phyloP scores from a whole-genome alignment of 2,329 filamentous ascomycete species.

The Graphilbum fragrans region DNA sequence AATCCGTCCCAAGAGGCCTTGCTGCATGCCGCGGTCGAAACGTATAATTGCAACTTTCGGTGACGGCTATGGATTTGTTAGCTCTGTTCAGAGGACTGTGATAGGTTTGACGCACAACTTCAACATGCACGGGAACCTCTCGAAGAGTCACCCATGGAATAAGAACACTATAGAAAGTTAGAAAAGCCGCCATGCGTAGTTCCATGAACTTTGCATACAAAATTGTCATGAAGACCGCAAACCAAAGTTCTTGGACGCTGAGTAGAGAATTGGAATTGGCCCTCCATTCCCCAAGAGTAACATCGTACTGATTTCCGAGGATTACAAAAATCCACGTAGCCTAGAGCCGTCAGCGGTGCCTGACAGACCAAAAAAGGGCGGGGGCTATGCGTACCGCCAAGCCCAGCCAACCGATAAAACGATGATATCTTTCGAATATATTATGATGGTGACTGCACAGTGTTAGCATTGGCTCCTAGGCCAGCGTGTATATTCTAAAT shows the following conservation, averaged over 20 bases:
- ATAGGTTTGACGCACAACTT: constrained; percentile 18
- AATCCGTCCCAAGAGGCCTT: constrained; percentile 26
- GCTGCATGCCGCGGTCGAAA: constrained; percentile 27
- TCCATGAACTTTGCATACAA: constrained; percentile 17
- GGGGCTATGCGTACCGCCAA: too few species aligned
- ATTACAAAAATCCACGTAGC: constrained; percentile 26
- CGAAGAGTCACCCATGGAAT: constrained; percentile 27
- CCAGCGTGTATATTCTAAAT: not conserved
- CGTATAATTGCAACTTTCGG: constrained; percentile 26
- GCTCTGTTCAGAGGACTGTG: not conserved
- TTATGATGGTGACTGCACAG: constrained; percentile 24
- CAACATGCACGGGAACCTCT: constrained; percentile 24
- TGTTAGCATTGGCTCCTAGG: too few species aligned
- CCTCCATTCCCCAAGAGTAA: constrained; percentile 21
- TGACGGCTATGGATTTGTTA: constrained; percentile 18
- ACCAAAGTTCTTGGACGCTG: constrained; percentile 26
- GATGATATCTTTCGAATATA: constrained; percentile 26
- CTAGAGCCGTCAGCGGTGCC: too few species aligned
- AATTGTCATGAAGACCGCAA: constrained; percentile 26
- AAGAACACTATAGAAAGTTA: constrained; percentile 20
- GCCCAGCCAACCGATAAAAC: constrained; percentile 28
- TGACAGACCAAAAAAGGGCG: too few species aligned
- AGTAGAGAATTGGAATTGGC: constrained; percentile 20
- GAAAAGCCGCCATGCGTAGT: too few species aligned
- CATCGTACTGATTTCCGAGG: constrained; percentile 24